Evolutionary conservation across 1,284 basidiomycete species (phyloP).

Genomic region (Trichosporon asahii): DNA sequence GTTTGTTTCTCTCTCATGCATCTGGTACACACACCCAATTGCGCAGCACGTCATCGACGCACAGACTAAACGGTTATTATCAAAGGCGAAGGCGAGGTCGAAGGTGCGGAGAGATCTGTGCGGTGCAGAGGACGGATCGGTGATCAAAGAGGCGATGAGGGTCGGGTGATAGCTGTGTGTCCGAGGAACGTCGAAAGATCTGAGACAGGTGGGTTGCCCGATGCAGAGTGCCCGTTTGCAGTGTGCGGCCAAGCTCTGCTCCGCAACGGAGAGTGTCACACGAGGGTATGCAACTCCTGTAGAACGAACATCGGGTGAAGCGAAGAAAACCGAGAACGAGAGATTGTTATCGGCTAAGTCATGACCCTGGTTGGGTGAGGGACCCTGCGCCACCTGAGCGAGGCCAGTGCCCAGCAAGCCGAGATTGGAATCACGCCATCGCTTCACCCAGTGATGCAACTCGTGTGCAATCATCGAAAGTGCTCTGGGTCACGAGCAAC

Average conservation of each 20-base stretch:
- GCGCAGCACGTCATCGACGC: not conserved
- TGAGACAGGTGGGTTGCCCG: not conserved
- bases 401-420: not conserved
- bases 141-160: not conserved
- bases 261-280: not conserved
- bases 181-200: not conserved
- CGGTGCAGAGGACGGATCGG: not conserved
- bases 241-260: not conserved
- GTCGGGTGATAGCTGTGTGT: not conserved
- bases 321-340: not conserved
- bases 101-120: not conserved
- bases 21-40: not conserved
- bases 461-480: not conserved
- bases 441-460: not conserved
- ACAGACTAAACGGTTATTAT: not conserved
- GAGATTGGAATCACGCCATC: conserved; percentile 3
- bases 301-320: too few relatives aligned
- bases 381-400: not conserved
- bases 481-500: not conserved
- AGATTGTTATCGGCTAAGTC: not conserved
- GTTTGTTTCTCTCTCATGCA: conserved; percentile 1
- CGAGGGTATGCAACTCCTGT: not conserved
- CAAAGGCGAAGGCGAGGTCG: not conserved
- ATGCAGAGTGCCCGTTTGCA: not conserved
- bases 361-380: not conserved